Conservation (phyloP, 176 grass and related monocot genomes). For the Areca catechu region DNA sequence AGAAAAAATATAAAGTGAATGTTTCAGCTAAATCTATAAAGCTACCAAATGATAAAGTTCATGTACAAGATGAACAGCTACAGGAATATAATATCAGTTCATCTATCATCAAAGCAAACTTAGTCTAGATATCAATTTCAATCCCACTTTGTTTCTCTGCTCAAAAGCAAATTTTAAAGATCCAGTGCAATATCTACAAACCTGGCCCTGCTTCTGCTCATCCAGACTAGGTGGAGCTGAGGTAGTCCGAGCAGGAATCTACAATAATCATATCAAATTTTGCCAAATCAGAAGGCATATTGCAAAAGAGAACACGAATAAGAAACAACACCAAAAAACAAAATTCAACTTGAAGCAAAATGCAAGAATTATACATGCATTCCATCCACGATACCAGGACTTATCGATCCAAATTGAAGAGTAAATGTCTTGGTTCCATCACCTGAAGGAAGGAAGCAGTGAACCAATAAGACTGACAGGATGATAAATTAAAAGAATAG, state of each 20-base stretch:
- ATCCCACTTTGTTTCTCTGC: too few species aligned
- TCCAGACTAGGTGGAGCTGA: conserved; percentile 96
- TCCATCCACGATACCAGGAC: conserved; percentile 47
- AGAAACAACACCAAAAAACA: not conserved
- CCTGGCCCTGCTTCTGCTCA: conserved; percentile 88
- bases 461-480: too few species aligned
- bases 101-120: too few species aligned
- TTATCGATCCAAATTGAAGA: conserved; percentile 90
- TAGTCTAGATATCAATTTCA: too few species aligned
- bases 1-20: too few species aligned
- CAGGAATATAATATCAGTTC: too few species aligned
- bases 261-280: conserved; percentile 14
- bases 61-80: too few species aligned
- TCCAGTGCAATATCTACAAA: conserved; percentile 11
- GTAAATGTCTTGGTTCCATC: conserved; percentile 43
- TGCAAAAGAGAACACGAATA: conserved; percentile 5
- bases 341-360: conserved; percentile 6
- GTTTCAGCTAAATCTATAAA: too few species aligned
- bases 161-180: too few species aligned
- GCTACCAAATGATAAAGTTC: too few species aligned
- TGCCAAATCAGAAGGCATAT: not conserved
- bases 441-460: conserved; percentile 26
- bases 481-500: too few species aligned
- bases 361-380: conserved; percentile 42
- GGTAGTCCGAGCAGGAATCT: conserved; percentile 95